Evolutionary conservation across 1,284 basidiomycete genomes (phyloP).

Genomic region (Malassezia pachydermatis): DNA sequence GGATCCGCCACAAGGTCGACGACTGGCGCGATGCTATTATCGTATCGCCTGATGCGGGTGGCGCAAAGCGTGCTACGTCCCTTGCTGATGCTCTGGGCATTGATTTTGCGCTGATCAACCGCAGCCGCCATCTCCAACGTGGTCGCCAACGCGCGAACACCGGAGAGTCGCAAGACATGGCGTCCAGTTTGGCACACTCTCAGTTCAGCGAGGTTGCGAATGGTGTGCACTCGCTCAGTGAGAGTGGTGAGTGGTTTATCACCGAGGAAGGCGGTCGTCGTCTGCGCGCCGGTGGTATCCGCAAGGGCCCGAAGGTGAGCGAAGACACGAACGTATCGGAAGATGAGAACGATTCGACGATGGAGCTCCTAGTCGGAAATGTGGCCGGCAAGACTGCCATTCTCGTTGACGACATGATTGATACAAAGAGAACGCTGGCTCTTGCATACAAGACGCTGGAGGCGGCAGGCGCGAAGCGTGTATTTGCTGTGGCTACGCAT

Average conservation of each 20-base stretch:
- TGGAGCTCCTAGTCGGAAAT: constrained; percentile 96
- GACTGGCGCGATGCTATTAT: constrained; percentile 83
- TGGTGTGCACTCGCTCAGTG: constrained; percentile 48
- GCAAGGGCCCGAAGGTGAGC: constrained; percentile 11
- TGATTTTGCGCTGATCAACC: constrained; percentile 93
- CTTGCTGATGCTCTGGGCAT: constrained; percentile 91
- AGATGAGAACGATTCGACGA: constrained; percentile 52
- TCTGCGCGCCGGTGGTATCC: constrained; percentile 29
- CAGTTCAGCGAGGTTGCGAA: constrained; percentile 32
- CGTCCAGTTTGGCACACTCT: constrained; percentile 1
- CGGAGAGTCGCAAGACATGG: not conserved
- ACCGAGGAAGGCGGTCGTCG: constrained; percentile 38
- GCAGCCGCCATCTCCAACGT: constrained; percentile 55
- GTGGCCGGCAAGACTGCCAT: constrained; percentile 87
- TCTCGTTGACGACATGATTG: constrained; percentile 95
- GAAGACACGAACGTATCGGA: constrained; percentile 26
- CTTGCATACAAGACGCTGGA: constrained; percentile 74
- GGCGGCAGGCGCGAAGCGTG: constrained; percentile 75
- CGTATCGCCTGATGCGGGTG: constrained; percentile 93
- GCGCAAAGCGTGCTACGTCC: constrained; percentile 87
- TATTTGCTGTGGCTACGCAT: constrained; percentile 84
- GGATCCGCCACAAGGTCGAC: constrained; percentile 73
- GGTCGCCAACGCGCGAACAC: constrained; percentile 27
- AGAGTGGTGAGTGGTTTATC: constrained; percentile 46
- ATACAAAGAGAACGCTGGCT: constrained; percentile 77